phyloP scores from a whole-genome alignment of 192 early-diverging fungal species.

The Linderina pennispora region DNA sequence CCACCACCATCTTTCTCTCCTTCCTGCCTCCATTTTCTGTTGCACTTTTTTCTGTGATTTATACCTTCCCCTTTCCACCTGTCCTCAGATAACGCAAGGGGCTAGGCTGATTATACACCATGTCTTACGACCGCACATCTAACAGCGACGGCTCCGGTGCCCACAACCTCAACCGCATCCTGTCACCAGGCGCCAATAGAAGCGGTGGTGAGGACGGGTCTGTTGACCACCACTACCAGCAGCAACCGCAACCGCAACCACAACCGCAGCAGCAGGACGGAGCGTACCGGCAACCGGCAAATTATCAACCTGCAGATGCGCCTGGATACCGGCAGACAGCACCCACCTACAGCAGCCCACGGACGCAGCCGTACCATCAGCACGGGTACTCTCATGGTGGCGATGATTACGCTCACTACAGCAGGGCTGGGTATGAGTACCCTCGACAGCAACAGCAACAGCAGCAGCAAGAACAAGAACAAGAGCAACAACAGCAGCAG shows the following conservation, averaged over 20 bases:
- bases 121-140: conserved; percentile 40
- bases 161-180: conserved; percentile 38
- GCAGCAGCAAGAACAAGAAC: conserved; percentile 9
- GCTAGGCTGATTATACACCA: conserved; percentile 5
- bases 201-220: conserved; percentile 7
- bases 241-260: too few species aligned
- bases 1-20: too few species aligned
- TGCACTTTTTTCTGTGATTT: not conserved
- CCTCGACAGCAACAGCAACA: not conserved
- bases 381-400: conserved; percentile 20
- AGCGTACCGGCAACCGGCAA: too few species aligned
- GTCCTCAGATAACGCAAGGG: too few species aligned
- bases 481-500: too few species aligned
- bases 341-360: not conserved
- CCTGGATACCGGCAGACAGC: conserved; percentile 1
- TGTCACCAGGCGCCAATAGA: conserved; percentile 20
- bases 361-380: conserved; percentile 1
- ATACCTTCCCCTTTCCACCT: not conserved
- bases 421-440: conserved; percentile 11
- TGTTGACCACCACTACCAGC: too few species aligned
- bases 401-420: conserved; percentile 15
- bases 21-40: not conserved
- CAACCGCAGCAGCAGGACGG: too few species aligned
- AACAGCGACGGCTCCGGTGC: too few species aligned
- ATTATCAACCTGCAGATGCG: too few species aligned